Conservation (phyloP, 2,329 filamentous ascomycete genomes). For the Cryphonectria japonica region DNA sequence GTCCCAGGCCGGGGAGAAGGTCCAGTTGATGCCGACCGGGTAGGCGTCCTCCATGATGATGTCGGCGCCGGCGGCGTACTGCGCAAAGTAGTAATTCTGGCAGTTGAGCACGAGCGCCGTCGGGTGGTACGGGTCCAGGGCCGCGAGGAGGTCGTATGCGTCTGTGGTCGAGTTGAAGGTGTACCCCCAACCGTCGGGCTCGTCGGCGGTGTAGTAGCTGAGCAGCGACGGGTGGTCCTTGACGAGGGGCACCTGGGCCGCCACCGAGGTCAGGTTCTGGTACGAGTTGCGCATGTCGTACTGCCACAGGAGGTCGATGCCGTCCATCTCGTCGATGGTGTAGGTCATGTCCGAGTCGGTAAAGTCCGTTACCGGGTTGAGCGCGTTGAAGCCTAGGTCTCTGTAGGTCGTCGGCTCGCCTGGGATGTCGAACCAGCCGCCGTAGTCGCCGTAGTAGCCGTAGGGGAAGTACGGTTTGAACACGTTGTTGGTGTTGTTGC, state of each 20-base stretch:
- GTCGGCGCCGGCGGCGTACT: constrained; percentile 59
- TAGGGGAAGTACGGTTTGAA: constrained; percentile 50
- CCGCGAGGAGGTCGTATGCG: constrained; percentile 49
- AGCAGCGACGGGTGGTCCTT: constrained; percentile 46
- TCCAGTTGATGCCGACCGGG: constrained; percentile 60
- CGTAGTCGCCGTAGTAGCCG: constrained; percentile 49
- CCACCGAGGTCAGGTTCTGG: constrained; percentile 47
- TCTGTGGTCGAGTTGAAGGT: constrained; percentile 51
- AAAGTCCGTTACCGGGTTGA: constrained; percentile 48
- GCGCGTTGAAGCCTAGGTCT: constrained; percentile 47
- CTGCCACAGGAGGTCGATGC: constrained; percentile 46
- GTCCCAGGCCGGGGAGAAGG: constrained; percentile 54
- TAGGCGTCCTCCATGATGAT: constrained; percentile 65
- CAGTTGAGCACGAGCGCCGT: constrained; percentile 64
- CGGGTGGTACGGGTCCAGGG: constrained; percentile 64
- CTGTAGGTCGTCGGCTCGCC: constrained; percentile 41
- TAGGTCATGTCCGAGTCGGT: constrained; percentile 43
- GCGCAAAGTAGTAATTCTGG: constrained; percentile 61
- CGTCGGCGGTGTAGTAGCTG: constrained; percentile 51
- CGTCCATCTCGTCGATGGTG: constrained; percentile 42
- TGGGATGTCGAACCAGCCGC: constrained; percentile 47
- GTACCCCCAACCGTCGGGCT: constrained; percentile 61
- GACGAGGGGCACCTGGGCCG: constrained; percentile 44
- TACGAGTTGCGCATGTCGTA: constrained; percentile 51
- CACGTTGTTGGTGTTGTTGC: constrained; percentile 38